These are phyloP conservation scores for Linderniella brevidens DNA, from an alignment of 257 asterid species.

Conservation along the genomic window DNA sequence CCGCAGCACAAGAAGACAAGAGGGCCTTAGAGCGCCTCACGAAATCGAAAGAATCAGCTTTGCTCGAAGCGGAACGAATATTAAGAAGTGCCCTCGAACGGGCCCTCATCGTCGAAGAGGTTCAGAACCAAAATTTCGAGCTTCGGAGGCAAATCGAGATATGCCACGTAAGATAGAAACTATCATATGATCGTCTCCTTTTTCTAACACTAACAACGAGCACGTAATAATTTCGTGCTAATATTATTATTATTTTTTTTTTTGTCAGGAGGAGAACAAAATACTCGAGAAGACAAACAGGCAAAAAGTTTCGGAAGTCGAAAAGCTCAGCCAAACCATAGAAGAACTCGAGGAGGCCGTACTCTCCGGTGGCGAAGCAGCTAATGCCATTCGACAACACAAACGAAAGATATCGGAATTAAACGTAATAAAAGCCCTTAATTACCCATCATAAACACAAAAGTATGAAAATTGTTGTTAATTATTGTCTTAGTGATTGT, in stretches of 20 bases:
- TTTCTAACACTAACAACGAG: conserved; percentile 4
- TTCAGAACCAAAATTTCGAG: conserved; percentile 91
- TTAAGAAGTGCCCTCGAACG: conserved; percentile 80
- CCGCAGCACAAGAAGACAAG: conserved; percentile 92
- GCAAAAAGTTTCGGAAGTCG: conserved; percentile 95
- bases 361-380: conserved; percentile 98
- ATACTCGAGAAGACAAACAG: conserved; percentile 86
- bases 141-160: conserved; percentile 93
- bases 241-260: conserved; percentile 2
- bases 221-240: conserved; percentile 4
- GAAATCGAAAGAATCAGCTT: conserved; percentile 94
- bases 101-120: conserved; percentile 98
- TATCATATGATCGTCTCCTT: conserved; percentile 6
- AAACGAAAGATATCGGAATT: conserved; percentile 97
- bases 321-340: conserved; percentile 86
- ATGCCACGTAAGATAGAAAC: conserved; percentile 47
- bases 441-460: no score
- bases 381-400: conserved; percentile 94
- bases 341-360: conserved; percentile 98
- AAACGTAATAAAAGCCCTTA: conserved; percentile 38
- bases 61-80: conserved; percentile 90
- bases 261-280: conserved; percentile 80
- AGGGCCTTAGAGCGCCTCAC: conserved; percentile 91
- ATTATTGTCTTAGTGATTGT: no score
- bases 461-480: neutral